Conservation (phyloP, 352 stramenopile genomes). For the Globisporangium takayamanum region DNA sequence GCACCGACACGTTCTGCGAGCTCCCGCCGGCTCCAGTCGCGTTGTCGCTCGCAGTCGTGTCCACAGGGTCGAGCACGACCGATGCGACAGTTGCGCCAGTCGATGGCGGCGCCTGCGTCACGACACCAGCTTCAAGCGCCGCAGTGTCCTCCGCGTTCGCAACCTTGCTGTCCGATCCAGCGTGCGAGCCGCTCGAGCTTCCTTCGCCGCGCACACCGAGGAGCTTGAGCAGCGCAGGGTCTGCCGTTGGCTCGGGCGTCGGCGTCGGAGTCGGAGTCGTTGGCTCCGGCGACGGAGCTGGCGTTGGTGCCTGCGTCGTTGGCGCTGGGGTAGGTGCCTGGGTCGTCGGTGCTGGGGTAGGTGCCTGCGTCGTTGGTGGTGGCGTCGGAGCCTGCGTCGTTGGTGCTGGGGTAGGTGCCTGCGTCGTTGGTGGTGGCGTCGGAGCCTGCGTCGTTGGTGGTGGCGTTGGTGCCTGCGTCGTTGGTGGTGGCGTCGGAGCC, state of each 20-base stretch:
- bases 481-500: slow-evolving; percentile 10
- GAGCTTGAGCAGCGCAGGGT: slow-evolving; percentile 2
- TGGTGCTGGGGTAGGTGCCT: slow-evolving; percentile 5
- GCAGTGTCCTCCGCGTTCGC: neutral
- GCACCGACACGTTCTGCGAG: slow-evolving; percentile 10
- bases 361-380: slow-evolving; percentile 6
- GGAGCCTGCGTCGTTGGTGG: slow-evolving; percentile 6
- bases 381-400: slow-evolving; percentile 8
- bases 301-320: slow-evolving; percentile 2
- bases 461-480: slow-evolving; percentile 7
- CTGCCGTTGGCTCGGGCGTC: slow-evolving; percentile 1
- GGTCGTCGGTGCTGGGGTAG: slow-evolving; percentile 6
- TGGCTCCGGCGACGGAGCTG: slow-evolving; percentile 2
- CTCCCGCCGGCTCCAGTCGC: neutral
- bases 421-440: slow-evolving; percentile 5
- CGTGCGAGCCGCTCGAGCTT: neutral
- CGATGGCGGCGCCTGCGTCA: slow-evolving; percentile 4
- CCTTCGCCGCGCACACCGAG: neutral
- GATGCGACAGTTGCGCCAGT: neutral
- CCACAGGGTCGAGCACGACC: slow-evolving; percentile 4
- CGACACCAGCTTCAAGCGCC: slow-evolving; percentile 4
- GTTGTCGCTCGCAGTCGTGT: neutral
- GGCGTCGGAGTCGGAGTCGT: neutral
- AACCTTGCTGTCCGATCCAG: neutral
- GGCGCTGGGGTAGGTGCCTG: slow-evolving; percentile 3